Base-by-base conservation (phyloP, 163 green algal species). In the Trebouxia gelatinosa region DNA sequence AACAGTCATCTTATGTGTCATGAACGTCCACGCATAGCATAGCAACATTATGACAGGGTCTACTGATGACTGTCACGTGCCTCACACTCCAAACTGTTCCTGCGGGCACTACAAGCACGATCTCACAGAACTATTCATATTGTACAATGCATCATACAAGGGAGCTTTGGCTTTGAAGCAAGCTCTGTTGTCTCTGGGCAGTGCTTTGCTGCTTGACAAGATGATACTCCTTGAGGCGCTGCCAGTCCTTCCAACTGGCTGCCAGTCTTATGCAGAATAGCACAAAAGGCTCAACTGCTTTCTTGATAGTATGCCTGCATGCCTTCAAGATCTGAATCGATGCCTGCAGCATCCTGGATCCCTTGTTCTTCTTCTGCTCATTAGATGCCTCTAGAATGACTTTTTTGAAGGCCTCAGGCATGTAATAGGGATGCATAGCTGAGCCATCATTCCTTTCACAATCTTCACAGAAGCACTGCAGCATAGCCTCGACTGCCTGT, bases 391-490 rank as follows among this genome's bases (percentile, higher is more conserved):
- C 71, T 34, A 78, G 32, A 37, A 78, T 78, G 50, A 78, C 26
- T 31, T 35, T 65, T 26, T 78, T 78, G 46, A 78, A 50, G 31
- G 46, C 54, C 6, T 32, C 23, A 31, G 71, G 50, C 71, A 78
- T 78, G 71, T 78, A 78, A 26, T 67, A 78, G 34, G 71, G 71
- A 50, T 78, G 71, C 71, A 78, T 78, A 50, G 71, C 46, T 40
- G 71, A 78, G 71, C 71, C 71, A 40, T 78, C 50, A 37, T 78
- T 78, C 19, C 71, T 48, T 19, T 78, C 71, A 28, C 71, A 78
- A 5, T 78, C 71, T 40, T 78, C 71, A 57, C 71, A 78, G 21
- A 78, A 78, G 48, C 71, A 68, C 51, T 78, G 71, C 21, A 78
- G 71, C 71, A 78, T 78, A n/a, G 71, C 54, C 17, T 78, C 71